Conservation (phyloP, 257 asterid species). For the Mitragyna speciosa region DNA sequence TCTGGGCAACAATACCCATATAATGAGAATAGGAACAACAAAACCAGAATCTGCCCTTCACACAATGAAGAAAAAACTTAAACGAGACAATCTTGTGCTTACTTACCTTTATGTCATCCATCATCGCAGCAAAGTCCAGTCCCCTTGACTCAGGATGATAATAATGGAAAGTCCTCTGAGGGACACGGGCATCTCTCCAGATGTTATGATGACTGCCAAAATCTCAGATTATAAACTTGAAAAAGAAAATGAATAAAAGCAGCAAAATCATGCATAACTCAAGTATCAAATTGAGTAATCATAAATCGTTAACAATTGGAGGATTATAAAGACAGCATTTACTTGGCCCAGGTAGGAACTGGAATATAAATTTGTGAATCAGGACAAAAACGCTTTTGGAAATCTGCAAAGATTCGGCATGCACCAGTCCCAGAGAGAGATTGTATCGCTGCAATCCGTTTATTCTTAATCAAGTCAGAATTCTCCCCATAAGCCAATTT, state of each 20-base stretch:
- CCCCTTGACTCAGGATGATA: constrained; percentile 90
- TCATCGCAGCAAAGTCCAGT: constrained; percentile 73
- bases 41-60: neutral
- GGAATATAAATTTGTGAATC: constrained; percentile 85
- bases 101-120: constrained; percentile 82
- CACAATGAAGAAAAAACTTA: constrained; percentile 13
- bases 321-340: constrained; percentile 33
- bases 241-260: constrained; percentile 4
- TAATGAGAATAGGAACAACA: neutral
- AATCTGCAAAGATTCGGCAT: constrained; percentile 93
- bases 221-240: constrained; percentile 20
- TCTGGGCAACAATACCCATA: constrained; percentile 36
- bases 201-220: constrained; percentile 91
- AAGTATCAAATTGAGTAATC: constrained; percentile 5
- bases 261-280: constrained; percentile 8
- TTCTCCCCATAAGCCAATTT: constrained; percentile 93
- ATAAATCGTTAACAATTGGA: constrained; percentile 2
- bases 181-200: constrained; percentile 96
- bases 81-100: constrained; percentile 10
- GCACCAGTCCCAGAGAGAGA: constrained; percentile 98
- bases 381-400: constrained; percentile 90
- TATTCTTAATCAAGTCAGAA: constrained; percentile 80
- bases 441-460: constrained; percentile 87
- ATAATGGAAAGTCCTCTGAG: constrained; percentile 79
- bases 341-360: constrained; percentile 98